phyloP scores from a whole-genome alignment of 208 protist genomes.

The Angomonas ambiguus region DNA sequence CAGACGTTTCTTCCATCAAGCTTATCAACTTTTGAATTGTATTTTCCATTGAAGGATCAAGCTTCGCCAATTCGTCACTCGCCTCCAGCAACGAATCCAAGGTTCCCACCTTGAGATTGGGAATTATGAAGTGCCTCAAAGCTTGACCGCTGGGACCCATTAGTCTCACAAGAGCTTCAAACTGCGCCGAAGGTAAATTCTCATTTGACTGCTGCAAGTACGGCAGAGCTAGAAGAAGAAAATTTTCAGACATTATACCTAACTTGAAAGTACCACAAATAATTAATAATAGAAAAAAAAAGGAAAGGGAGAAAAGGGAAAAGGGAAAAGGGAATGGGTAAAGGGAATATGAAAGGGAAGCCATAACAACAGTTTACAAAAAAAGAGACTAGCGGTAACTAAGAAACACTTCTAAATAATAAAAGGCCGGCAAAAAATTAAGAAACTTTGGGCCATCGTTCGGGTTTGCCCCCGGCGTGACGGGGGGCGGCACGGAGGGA shows the following conservation, averaged over 20 bases:
- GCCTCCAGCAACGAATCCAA: slow-evolving; percentile 88
- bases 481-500: too few relatives aligned
- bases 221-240: slow-evolving; percentile 74
- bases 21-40: slow-evolving; percentile 73
- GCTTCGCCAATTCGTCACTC: slow-evolving; percentile 82
- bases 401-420: too few relatives aligned
- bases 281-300: slow-evolving; percentile 19
- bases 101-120: slow-evolving; percentile 77
- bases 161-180: slow-evolving; percentile 57
- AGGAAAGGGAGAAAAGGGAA: slow-evolving; percentile 1
- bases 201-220: slow-evolving; percentile 66
- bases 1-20: slow-evolving; percentile 78
- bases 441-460: too few relatives aligned
- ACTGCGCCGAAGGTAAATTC: slow-evolving; percentile 62
- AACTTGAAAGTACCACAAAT: neutral
- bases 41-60: slow-evolving; percentile 72
- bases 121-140: slow-evolving; percentile 78
- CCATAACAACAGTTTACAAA: neutral
- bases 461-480: too few relatives aligned
- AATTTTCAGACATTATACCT: slow-evolving; percentile 65
- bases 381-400: too few relatives aligned
- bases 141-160: slow-evolving; percentile 62
- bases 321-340: slow-evolving; percentile 1
- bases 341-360: neutral
- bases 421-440: too few relatives aligned